Base-by-base conservation (phyloP, 2,329 filamentous ascomycete species). In the Nemania sp. region DNA sequence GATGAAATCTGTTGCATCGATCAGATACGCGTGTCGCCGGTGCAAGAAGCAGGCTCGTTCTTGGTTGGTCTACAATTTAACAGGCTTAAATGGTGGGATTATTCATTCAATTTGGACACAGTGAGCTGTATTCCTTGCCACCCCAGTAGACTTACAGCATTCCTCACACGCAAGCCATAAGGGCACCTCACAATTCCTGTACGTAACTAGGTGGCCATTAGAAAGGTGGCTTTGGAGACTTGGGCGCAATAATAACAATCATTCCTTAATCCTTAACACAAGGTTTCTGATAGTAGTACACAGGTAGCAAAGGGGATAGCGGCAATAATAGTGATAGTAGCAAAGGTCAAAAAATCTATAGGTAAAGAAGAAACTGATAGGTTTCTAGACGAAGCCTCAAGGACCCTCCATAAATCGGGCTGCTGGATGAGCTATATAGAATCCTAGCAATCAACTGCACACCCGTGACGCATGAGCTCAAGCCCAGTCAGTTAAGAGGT, bases 221-320 rank as follows among this genome's bases (percentile, higher is more conserved):
- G n/a, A n/a, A n/a, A n/a, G n/a, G n/a, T n/a, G n/a, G n/a, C n/a
- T n/a, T n/a, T n/a, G n/a, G n/a, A n/a, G n/a, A n/a, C n/a, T n/a
- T n/a, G n/a, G n/a, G n/a, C n/a, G n/a, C n/a, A n/a, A n/a, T n/a
- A n/a, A n/a, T n/a, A n/a, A n/a, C n/a, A n/a, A n/a, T n/a, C n/a
- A n/a, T n/a, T n/a, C n/a, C n/a, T n/a, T n/a, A n/a, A n/a, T n/a
- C n/a, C n/a, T n/a, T n/a, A n/a, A n/a, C n/a, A n/a, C n/a, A n/a
- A n/a, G n/a, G n/a, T n/a, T n/a, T n/a, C n/a, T n/a, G n/a, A 22
- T 52, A 64, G n/a, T 27, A 20, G 3, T 64, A 64, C 8, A 43
- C 7, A 7, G 10, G n/a, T 20, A 8, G 26, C 41, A 7, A 38
- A 55, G 18, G 29, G 13, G 6, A 56, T 32, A 38, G 35, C 13